A percentile compares a stretch with the other conserved stretches of the same genome.
Conservation (phyloP, 371 early-diverging fungal genomes). For the Mucor circinelloides region DNA sequence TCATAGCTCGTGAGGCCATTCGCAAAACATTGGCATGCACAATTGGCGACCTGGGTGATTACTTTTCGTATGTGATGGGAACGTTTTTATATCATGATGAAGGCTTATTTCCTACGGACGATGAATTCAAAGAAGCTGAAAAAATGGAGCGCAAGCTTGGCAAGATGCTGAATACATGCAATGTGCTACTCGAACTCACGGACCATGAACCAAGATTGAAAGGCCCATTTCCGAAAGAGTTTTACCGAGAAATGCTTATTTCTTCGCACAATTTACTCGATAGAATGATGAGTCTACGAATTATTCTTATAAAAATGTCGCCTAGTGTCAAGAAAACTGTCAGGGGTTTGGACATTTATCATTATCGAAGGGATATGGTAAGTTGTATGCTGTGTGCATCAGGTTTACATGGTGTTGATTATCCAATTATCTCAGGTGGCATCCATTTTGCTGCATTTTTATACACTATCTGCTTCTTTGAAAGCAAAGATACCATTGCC, state of each 20-base stretch:
- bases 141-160: slow-evolving; percentile 39
- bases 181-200: slow-evolving; percentile 48
- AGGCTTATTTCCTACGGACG: slow-evolving; percentile 18
- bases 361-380: slow-evolving; percentile 59
- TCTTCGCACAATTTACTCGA: slow-evolving; percentile 56
- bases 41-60: slow-evolving; percentile 41
- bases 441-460: slow-evolving; percentile 45
- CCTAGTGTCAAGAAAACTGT: slow-evolving; percentile 40
- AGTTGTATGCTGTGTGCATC: neutral
- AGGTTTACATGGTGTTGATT: neutral
- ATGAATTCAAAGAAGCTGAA: slow-evolving; percentile 32
- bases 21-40: slow-evolving; percentile 42
- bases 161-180: slow-evolving; percentile 32
- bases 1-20: slow-evolving; percentile 57
- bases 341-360: slow-evolving; percentile 32
- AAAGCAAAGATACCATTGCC: slow-evolving; percentile 57
- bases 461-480: slow-evolving; percentile 54
- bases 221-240: slow-evolving; percentile 56
- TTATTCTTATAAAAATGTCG: slow-evolving; percentile 49
- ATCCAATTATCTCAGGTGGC: slow-evolving; percentile 28
- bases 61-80: slow-evolving; percentile 42
- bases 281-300: slow-evolving; percentile 53
- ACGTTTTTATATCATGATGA: slow-evolving; percentile 37
- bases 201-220: slow-evolving; percentile 60
- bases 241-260: slow-evolving; percentile 54